These are phyloP conservation scores for Sporobolomyces pararoseus DNA, from an alignment of 768 basidiomycete genomes.

Conservation along the genomic window DNA sequence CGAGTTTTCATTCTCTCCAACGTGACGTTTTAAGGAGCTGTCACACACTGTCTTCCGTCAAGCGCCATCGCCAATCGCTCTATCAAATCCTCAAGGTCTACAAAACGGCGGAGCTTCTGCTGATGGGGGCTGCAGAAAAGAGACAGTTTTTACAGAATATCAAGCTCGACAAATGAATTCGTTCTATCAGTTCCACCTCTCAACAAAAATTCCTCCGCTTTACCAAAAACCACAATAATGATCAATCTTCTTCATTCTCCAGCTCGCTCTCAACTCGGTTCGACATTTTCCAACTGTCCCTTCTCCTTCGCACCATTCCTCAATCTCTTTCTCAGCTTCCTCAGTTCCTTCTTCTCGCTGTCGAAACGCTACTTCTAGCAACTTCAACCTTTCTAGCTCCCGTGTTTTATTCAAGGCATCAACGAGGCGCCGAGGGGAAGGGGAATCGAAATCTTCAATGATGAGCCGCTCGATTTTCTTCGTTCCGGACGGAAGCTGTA, in stretches of 20 bases:
- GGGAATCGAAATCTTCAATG: conserved; percentile 34
- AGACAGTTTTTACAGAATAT: no score
- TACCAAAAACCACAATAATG: conserved; percentile 20
- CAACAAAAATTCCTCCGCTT: no score
- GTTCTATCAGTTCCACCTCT: no score
- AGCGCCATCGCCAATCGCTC: no score
- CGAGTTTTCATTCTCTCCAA: no score
- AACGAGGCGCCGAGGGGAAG: background rate
- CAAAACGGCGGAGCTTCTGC: no score
- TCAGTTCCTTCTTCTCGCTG: background rate
- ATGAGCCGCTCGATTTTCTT: conserved; percentile 10
- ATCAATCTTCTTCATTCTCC: conserved; percentile 20
- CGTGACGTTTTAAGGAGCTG: no score
- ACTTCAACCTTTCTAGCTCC: background rate
- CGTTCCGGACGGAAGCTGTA: background rate
- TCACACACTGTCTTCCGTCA: no score
- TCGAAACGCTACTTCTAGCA: conserved; percentile 12
- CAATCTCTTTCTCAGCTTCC: background rate
- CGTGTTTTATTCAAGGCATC: background rate
- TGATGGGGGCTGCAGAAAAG: no score
- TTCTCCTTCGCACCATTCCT: conserved; percentile 20
- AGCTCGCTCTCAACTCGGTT: conserved; percentile 19
- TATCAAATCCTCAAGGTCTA: no score
- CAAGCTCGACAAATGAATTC: no score
- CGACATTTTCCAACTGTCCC: background rate